Percentiles rank a stretch among this genome's conserved stretches.
Conservation (phyloP, 768 basidiomycete species). For the Sistotremastrum niveocremeum region DNA sequence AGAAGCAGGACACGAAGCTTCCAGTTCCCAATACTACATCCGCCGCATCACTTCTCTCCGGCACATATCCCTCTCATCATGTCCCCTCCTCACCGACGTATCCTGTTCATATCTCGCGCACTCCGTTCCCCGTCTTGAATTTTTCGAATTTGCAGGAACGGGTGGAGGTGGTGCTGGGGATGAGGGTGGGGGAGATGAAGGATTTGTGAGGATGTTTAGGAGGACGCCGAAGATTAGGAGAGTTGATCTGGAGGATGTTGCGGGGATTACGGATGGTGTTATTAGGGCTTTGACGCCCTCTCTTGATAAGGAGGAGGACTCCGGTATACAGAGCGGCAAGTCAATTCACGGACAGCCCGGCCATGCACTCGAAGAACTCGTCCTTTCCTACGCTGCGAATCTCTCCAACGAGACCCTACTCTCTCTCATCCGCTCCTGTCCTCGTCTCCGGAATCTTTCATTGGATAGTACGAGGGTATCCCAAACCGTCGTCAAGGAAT, state of each 20-base stretch:
- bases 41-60: conserved; percentile 55
- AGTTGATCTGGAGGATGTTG: conserved; percentile 79
- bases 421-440: conserved; percentile 49
- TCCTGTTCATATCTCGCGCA: conserved; percentile 63
- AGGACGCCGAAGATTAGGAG: conserved; percentile 60
- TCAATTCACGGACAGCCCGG: conserved; percentile 42
- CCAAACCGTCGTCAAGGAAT: conserved; percentile 46
- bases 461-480: conserved; percentile 70
- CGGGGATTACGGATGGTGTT: conserved; percentile 59
- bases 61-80: conserved; percentile 63
- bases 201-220: conserved; percentile 55
- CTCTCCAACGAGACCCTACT: conserved; percentile 53
- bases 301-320: conserved; percentile 1
- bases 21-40: conserved; percentile 33
- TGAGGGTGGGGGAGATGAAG: conserved; percentile 51
- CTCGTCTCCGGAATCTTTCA: conserved; percentile 52
- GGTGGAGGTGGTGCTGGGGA: conserved; percentile 49
- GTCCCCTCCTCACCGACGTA: conserved; percentile 55
- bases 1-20: conserved; percentile 49
- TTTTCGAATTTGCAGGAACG: conserved; percentile 68
- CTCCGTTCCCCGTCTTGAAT: conserved; percentile 57
- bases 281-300: conserved; percentile 48
- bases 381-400: conserved; percentile 51
- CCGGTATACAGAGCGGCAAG: conserved; percentile 12
- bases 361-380: conserved; percentile 56